These are phyloP conservation scores for Lepidium africanum DNA, from an alignment of 345 rosid species.

Conservation along the genomic window DNA sequence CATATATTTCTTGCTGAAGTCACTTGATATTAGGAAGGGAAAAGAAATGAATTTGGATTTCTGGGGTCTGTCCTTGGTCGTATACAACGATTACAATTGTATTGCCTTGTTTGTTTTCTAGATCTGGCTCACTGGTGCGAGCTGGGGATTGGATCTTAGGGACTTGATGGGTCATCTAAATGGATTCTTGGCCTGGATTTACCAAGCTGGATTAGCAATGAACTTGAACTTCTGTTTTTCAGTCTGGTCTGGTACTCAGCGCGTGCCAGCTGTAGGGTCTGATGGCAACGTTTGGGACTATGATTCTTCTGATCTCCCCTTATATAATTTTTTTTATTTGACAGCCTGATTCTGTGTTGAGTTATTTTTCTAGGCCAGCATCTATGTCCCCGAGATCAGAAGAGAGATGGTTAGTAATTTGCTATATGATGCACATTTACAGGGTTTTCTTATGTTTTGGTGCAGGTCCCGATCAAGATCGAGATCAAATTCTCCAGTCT, in stretches of 20 bases:
- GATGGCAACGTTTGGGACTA: slow-evolving; percentile 11
- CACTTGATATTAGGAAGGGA: slow-evolving; percentile 4
- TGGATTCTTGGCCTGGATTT: slow-evolving; percentile 30
- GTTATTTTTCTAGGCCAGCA: slow-evolving; percentile 4
- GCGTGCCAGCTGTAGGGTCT: slow-evolving; percentile 20
- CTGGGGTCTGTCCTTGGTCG: slow-evolving; percentile 26
- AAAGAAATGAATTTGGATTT: slow-evolving; percentile 14
- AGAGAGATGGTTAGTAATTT: slow-evolving; percentile 3
- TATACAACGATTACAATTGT: slow-evolving; percentile 31
- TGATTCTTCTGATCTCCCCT: neutral
- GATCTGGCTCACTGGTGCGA: slow-evolving; percentile 73
- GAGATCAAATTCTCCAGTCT: slow-evolving; percentile 51
- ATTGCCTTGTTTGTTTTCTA: slow-evolving; percentile 70
- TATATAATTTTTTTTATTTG: neutral
- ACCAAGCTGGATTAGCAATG: slow-evolving; percentile 37
- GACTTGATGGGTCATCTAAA: slow-evolving; percentile 64
- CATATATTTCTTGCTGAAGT: neutral
- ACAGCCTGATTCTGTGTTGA: neutral
- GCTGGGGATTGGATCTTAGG: slow-evolving; percentile 70
- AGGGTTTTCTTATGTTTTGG: neutral
- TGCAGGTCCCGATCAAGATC: slow-evolving; percentile 38
- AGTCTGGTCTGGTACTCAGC: slow-evolving; percentile 21
- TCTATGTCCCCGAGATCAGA: slow-evolving; percentile 11
- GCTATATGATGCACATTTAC: neutral
- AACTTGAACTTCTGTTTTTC: slow-evolving; percentile 16